phyloP scores from a whole-genome alignment of 75 land plant genomes.

The Adiantum capillusveneris region DNA sequence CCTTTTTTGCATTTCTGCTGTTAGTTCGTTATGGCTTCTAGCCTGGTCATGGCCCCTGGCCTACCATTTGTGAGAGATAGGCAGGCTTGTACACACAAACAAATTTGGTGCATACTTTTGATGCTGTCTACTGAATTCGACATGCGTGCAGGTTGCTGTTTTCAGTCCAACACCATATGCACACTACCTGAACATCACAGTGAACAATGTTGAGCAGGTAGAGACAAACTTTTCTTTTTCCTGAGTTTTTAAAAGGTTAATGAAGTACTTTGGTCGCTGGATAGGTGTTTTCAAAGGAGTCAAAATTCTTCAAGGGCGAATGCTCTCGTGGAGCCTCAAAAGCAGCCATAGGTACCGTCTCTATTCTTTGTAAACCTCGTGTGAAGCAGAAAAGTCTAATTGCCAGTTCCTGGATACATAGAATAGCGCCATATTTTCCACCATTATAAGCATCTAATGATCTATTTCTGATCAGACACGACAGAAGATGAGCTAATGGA shows the following conservation, averaged over 20 bases:
- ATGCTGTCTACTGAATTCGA: neutral
- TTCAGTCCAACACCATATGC: conserved; percentile 44
- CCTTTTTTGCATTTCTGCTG: no score
- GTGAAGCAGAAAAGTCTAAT: neutral
- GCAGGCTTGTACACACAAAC: no score
- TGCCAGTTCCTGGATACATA: neutral
- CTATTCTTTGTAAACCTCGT: no score
- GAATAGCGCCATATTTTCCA: neutral
- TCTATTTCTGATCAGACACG: neutral
- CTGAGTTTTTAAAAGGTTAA: neutral
- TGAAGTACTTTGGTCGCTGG: neutral
- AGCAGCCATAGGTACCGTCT: no score
- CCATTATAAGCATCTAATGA: neutral
- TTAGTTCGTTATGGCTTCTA: no score
- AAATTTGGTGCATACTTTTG: no score
- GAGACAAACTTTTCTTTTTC: neutral
- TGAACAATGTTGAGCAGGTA: conserved; percentile 63
- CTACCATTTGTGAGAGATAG: no score
- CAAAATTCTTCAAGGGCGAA: neutral
- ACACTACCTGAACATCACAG: conserved; percentile 51
- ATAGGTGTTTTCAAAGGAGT: neutral
- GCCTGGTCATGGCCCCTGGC: no score
- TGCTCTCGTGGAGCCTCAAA: neutral
- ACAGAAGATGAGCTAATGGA: neutral
- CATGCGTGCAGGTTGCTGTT: conserved; percentile 47